Evolutionary conservation across 805 yeast species (phyloP), one percentile per base, ranked within the genome.

Genomic region (Candida maesae): DNA sequence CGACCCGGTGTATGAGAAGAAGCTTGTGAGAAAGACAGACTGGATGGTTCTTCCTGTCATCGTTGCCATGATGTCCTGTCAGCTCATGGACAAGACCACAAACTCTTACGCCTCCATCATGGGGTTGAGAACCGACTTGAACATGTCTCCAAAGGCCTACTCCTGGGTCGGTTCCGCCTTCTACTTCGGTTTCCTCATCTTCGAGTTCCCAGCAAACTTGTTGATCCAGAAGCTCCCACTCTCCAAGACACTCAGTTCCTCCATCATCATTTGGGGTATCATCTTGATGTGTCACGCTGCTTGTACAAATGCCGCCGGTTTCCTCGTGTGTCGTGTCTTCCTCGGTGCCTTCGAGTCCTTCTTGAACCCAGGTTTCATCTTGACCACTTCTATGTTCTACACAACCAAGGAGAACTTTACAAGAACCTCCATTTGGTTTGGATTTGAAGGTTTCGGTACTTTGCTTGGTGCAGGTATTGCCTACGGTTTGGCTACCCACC

Each of bases 141-240:
- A 63, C 41, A 75, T 76, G 76, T 47, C 51, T 39, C 73, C 70
- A 28, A 58, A 46, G 14, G 58, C 66, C 51, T 71, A 75, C 52
- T 57, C 75, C 33, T 74, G 83, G 79, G 63, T 73, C 13, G 77
- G 83, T 10, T 69, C 81, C 2, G 68, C 78, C 5, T 79, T 79
- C 48, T 79, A 79, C 52, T 57, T 83, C 25, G 90, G 89, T 4
- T 83, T 79, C 55, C 56, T 83, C 37, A 65, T 65, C 3, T 80
- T 78, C 52, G 81, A 78, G 51, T 64, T 73, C 42, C 75, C 79
- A 3, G 68, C 74, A 3, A 58, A 67, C 16, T 53, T 63, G 33
- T 34, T 70, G 3, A 54, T 79, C 23, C 89, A 83, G 56, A 66
- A 67, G 39, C 71, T 78, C 35, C 83, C 81, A 3, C 65, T 82